Evolutionary conservation across 768 basidiomycete species (phyloP).

Genomic region (Tephrocybe sp.): DNA sequence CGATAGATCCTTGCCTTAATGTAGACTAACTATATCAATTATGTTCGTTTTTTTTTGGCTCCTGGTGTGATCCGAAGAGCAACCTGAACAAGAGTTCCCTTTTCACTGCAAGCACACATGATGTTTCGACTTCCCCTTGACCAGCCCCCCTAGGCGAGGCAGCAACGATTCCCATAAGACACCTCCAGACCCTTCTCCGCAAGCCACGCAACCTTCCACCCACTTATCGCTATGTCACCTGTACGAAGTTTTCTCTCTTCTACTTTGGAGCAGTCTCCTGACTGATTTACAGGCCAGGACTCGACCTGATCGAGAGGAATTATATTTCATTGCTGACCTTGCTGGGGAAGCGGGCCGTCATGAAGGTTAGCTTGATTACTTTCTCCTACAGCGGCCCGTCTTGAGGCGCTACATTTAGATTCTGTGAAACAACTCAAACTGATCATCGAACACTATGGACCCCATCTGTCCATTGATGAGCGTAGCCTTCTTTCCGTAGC

Average conservation of each 20-base stretch:
- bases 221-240: conserved; percentile 8
- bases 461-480: conserved; percentile 78
- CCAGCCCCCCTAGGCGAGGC: conserved; percentile 7
- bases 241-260: neutral
- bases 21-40: neutral
- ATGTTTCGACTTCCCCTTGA: conserved; percentile 7
- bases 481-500: conserved; percentile 87
- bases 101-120: conserved; percentile 2
- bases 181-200: neutral
- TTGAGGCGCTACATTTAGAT: no score
- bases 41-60: neutral
- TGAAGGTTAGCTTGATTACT: conserved; percentile 53
- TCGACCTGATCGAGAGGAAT: conserved; percentile 33
- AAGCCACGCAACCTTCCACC: neutral
- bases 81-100: conserved; percentile 2
- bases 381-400: neutral
- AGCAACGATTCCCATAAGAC: neutral
- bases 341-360: conserved; percentile 89
- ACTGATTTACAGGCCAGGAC: conserved; percentile 13
- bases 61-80: conserved; percentile 12
- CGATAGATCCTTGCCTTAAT: conserved; percentile 16
- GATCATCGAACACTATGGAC: conserved; percentile 65
- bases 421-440: conserved; percentile 78
- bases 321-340: conserved; percentile 70
- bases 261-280: neutral